Conservation (phyloP, 768 basidiomycete genomes). For the Suillus cothurnatus region DNA sequence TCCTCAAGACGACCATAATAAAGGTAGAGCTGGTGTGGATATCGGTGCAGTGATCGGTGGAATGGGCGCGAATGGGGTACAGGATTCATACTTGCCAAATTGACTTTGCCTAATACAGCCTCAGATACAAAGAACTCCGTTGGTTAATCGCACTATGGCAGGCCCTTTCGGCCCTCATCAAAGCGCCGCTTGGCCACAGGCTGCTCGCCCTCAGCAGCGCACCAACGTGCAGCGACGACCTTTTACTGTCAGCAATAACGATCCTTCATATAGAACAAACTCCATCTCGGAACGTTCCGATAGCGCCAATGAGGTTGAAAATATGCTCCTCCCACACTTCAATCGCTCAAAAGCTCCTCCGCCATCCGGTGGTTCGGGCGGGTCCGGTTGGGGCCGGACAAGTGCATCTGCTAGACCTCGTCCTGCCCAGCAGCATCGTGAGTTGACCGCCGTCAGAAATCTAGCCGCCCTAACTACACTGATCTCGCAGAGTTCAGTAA, state of each 20-base stretch:
- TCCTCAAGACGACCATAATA: conserved; percentile 21
- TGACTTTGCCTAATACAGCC: conserved; percentile 10
- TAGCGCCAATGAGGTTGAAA: conserved; percentile 75
- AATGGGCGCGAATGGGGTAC: conserved; percentile 68
- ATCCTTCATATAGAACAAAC: conserved; percentile 46
- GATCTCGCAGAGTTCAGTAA: conserved; percentile 39
- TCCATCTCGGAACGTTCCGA: conserved; percentile 61
- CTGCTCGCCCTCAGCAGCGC: conserved; percentile 22
- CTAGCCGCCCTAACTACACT: not conserved
- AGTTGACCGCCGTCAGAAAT: conserved; percentile 13
- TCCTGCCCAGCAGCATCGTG: conserved; percentile 29
- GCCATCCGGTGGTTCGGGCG: conserved; percentile 29
- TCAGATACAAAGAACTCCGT: conserved; percentile 73
- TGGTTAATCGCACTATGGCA: conserved; percentile 50
- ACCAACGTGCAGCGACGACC: conserved; percentile 46
- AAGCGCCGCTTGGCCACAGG: conserved; percentile 33
- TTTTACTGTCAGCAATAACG: conserved; percentile 31
- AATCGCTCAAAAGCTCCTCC: conserved; percentile 22
- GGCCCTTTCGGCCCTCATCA: conserved; percentile 35
- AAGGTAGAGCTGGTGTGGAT: conserved; percentile 38
- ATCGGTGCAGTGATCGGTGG: conserved; percentile 60
- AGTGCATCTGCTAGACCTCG: conserved; percentile 26
- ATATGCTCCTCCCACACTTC: conserved; percentile 45
- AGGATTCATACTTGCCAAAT: not conserved
- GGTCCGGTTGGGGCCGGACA: conserved; percentile 44